Evolutionary conservation across 805 yeast genomes (phyloP), one percentile per base, ranked within the genome.

Genomic region (Kodamaea kaohsiungensis): DNA sequence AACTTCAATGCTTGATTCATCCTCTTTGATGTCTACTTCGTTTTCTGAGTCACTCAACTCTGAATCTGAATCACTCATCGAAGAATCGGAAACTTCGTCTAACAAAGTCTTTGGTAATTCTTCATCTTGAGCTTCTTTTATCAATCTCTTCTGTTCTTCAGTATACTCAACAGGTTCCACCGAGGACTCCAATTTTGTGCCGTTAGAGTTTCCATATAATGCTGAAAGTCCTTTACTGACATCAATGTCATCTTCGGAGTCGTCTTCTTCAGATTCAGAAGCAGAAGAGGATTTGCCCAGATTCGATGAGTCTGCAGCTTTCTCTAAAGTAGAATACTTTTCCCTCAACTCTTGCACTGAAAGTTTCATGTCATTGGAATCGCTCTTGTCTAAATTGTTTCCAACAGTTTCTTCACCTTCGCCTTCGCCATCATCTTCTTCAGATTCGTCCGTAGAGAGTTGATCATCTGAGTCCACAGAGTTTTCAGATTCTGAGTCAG

Each of bases 311-410:
- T 61, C 66, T 16, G 61, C 60, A 42, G 70, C 53, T 3, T 61
- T 61, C 22, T 74, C 70, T 53, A 84, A 54, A 39, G 72, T 65
- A 17, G 83, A 78, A 61, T 88, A 85, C 66, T 87, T 85, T 56
- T 76, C 73, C 46, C 74, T 72, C 59, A 85, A 75, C 62, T 83
- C 81, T 43, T 84, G 87, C 1, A 84, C 76, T 0, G 86, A 70
- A 43, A 86, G 69, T 25, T 77, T 69, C 58, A 73, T 75, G 58
- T 85, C 89, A 45, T 75, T 48, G 13, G 51, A 51, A 12, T 51
- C 42, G 7, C 46, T 55, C 25, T 17, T 16, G 19, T 13, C 7
- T 40, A 17, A 16, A 4, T 39, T 39, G 19, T 17, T 16, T 5
- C 45, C 45, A 40, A 17, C n/a, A 15, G 15, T 17, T 40, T 4